Base-by-base conservation (phyloP, 176 grass and related monocot species). In the Saccharum spontaneum region DNA sequence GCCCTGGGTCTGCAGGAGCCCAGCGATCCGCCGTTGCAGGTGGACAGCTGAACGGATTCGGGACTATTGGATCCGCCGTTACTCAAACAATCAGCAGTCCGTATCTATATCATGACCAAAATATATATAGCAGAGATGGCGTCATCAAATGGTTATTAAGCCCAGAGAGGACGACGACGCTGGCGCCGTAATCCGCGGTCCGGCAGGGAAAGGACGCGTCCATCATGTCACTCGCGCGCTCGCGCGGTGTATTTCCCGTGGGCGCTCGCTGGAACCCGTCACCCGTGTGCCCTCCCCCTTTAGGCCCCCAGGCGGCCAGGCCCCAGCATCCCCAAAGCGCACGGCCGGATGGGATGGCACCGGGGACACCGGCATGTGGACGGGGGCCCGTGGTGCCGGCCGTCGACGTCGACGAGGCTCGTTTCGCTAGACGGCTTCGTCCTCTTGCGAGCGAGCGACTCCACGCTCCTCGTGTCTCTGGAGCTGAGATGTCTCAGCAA, bases 311-410 rank as follows among this genome's bases (percentile, higher is more conserved):
- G 18, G n/a, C n/a, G n/a, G n/a, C n/a, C n/a, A n/a, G n/a, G n/a
- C n/a, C n/a, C 46, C 0, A 0, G 23, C 60, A 14, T 9, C 11
- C 16, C 43, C 20, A 76, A 62, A 73, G 57, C 73, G 67, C 68
- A 40, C 75, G 60, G 33, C 78, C 59, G 23, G 45, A 31, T 40
- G 57, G 41, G 59, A 67, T 20, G 66, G 74, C 86, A 6, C 76
- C 30, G 55, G 30, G 74, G 67, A 41, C 69, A 38, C 34, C 17
- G 5, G 73, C 77, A 88, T 79, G 81, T 83, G 81, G 68, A 8
- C 16, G 59, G 28, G 60, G 28, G 10, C 82, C 79, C 43, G 86
- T 26, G 20, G 10, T 66, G 86, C 80, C 55, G 55, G 43, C 48
- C 48, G 43, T 3, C 16, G 1, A 16, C 66, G 81, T 74, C 76